Conservation (phyloP, 169 alveolate genomes). For the Eimeria necatrix region DNA sequence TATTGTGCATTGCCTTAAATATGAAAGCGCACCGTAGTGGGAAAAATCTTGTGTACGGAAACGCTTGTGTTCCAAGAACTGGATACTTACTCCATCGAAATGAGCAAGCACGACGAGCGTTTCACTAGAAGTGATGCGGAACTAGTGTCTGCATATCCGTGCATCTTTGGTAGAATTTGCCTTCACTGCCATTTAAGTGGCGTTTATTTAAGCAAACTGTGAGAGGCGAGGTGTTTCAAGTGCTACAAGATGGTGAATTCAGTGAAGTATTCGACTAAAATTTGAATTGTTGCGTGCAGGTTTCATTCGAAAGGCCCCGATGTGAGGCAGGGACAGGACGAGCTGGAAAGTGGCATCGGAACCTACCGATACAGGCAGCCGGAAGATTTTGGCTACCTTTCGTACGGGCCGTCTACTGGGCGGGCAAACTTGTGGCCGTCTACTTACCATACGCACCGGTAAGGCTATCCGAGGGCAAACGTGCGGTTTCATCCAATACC, state of each 20-base stretch:
- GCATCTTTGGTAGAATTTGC: too few species aligned
- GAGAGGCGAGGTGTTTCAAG: too few species aligned
- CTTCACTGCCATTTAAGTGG: too few species aligned
- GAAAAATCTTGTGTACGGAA: neutral
- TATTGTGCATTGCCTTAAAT: neutral
- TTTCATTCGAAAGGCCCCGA: conserved; percentile 87
- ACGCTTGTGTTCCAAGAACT: too few species aligned
- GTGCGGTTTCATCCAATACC: too few species aligned
- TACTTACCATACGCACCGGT: conserved; percentile 89
- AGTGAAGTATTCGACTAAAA: neutral
- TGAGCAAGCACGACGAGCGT: too few species aligned
- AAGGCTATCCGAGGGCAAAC: neutral
- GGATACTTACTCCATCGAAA: too few species aligned
- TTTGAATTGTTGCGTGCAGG: conserved; percentile 58
- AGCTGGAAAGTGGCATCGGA: conserved; percentile 77
- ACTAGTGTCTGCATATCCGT: too few species aligned
- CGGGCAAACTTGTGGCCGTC: conserved; percentile 89
- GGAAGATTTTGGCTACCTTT: conserved; percentile 90
- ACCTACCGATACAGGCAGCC: conserved; percentile 83
- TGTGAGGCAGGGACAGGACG: conserved; percentile 83
- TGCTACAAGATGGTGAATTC: too few species aligned
- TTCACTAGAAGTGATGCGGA: too few species aligned
- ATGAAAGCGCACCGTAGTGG: neutral
- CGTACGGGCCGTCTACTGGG: conserved; percentile 90
- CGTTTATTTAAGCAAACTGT: too few species aligned